Conservation (phyloP, 805 yeast species). For the Blastobotrys peoriensis region DNA sequence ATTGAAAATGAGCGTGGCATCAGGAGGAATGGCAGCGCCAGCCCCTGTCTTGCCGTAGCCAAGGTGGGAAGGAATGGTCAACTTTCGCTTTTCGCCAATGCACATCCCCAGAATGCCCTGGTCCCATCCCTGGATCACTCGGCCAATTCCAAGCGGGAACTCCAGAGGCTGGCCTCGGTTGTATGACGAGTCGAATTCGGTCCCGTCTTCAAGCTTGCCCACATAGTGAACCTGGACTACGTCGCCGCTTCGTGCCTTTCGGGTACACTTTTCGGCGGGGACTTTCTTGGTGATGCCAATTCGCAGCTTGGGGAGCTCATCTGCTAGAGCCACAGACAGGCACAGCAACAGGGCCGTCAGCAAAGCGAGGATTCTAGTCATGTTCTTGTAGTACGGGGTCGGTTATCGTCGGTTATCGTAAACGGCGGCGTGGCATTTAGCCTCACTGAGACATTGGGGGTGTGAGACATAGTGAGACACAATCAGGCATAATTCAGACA, state of each 20-base stretch:
- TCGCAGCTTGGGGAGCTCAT: constrained; percentile 21
- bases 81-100: constrained; percentile 75
- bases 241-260: constrained; percentile 62
- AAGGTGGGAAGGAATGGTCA: constrained; percentile 70
- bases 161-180: constrained; percentile 59
- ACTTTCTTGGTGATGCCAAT: constrained; percentile 41
- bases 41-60: constrained; percentile 72
- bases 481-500: background rate
- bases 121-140: constrained; percentile 89
- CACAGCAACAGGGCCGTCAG: background rate
- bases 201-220: constrained; percentile 62
- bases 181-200: constrained; percentile 69
- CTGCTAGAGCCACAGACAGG: constrained; percentile 13
- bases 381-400: background rate
- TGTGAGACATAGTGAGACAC: background rate
- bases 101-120: constrained; percentile 80
- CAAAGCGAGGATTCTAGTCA: background rate
- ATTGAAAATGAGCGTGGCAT: constrained; percentile 62
- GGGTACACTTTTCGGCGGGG: constrained; percentile 47
- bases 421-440: background rate
- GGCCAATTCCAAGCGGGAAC: constrained; percentile 71
- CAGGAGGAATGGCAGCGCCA: constrained; percentile 72
- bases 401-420: background rate
- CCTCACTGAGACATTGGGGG: background rate
- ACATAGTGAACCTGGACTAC: constrained; percentile 68